A percentile compares a stretch with the other conserved stretches of the same genome.
phyloP scores from a whole-genome alignment of 2,329 filamentous ascomycete genomes.

The Madurella fahalii region DNA sequence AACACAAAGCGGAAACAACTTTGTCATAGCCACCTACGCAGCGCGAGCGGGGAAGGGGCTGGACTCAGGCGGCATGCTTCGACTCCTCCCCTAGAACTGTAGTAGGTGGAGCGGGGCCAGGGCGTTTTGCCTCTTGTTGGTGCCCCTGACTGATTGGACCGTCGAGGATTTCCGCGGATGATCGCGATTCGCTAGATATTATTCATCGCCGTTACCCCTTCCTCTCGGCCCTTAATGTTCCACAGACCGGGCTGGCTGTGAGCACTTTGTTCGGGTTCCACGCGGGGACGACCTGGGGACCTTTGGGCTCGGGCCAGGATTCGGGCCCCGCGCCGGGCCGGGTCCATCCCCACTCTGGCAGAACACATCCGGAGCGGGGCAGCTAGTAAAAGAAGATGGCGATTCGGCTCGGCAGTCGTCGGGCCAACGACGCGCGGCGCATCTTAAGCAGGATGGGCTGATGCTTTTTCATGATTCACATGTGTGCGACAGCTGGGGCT shows the following conservation, averaged over 20 bases:
- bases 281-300: background rate
- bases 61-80: no score
- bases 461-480: background rate
- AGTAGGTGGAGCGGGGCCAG: background rate
- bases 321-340: background rate
- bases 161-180: background rate
- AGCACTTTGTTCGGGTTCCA: background rate
- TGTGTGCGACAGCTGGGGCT: no score
- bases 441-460: no score
- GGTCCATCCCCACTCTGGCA: background rate
- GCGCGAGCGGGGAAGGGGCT: slow-evolving; percentile 11
- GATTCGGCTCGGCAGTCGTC: slow-evolving; percentile 1
- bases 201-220: background rate
- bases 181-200: slow-evolving; percentile 1
- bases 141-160: background rate
- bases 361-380: background rate
- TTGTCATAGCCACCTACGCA: slow-evolving; percentile 15
- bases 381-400: background rate
- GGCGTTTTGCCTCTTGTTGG: background rate
- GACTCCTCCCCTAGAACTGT: no score
- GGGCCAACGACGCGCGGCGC: background rate
- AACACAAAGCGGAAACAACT: slow-evolving; percentile 14
- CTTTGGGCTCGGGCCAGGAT: background rate
- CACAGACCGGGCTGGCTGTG: no score
- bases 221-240: slow-evolving; percentile 1